Conservation (phyloP, 306 rosid genomes). For the Hippophae tibetana region DNA sequence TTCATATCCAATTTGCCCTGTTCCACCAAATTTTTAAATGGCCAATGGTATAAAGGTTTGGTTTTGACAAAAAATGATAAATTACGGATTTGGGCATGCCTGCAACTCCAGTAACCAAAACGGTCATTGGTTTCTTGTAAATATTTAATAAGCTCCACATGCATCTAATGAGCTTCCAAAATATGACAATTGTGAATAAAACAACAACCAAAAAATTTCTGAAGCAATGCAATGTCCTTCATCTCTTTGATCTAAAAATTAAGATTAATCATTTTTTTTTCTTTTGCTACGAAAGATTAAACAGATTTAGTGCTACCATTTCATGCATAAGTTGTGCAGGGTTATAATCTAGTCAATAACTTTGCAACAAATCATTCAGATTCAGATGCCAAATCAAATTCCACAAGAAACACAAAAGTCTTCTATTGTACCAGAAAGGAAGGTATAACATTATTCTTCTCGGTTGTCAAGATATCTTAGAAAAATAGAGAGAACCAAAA, state of each 20-base stretch:
- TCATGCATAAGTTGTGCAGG: not conserved
- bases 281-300: no score
- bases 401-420: slow-evolving; percentile 31
- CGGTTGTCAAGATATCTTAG: no score
- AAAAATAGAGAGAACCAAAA: no score
- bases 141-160: slow-evolving; percentile 52
- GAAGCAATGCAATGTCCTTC: slow-evolving; percentile 27
- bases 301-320: slow-evolving; percentile 5
- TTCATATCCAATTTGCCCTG: slow-evolving; percentile 84
- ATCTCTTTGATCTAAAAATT: slow-evolving; percentile 23
- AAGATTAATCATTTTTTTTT: slow-evolving; percentile 14
- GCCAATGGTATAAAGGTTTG: not conserved
- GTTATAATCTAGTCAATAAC: slow-evolving; percentile 18
- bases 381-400: slow-evolving; percentile 39
- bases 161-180: slow-evolving; percentile 54
- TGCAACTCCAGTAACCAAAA: slow-evolving; percentile 81
- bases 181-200: slow-evolving; percentile 35
- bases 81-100: slow-evolving; percentile 35
- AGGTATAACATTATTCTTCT: no score
- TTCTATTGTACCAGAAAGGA: no score
- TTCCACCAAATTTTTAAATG: slow-evolving; percentile 5
- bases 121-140: slow-evolving; percentile 59
- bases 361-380: slow-evolving; percentile 29
- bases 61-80: not conserved
- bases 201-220: slow-evolving; percentile 30